Evolutionary conservation across 257 asterid genomes (phyloP), one percentile per base, ranked within the genome.

Genomic region (Mitragyna speciosa): DNA sequence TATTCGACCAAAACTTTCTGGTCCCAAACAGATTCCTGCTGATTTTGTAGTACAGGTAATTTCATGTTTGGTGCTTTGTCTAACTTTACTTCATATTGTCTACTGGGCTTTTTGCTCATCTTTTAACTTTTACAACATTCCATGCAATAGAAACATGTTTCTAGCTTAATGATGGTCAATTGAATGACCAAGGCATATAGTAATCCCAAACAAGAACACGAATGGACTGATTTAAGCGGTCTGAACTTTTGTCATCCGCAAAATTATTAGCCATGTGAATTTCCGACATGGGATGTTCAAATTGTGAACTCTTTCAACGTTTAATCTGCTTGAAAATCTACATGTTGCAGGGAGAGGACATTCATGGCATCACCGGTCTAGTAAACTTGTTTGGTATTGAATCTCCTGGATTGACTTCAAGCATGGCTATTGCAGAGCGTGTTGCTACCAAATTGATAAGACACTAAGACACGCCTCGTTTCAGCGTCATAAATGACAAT

Each of bases 361-460:
- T 68, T 78, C 95, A 91, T 58, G 93, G 93, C 15, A 45, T 90
- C 31, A 78, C 75, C 73, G 97, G 97, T 14, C 90, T 94, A 10
- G 67, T 94, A 12, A 92, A 91, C 86, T 92, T 94, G 54, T 86
- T 92, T 49, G 98, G 98, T 39, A 91, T 94, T 36, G 98, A 94
- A 83, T 92, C 98, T 47, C 98, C 97, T 14, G 98, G 98, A 33
- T 79, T 94, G 4, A 94, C 98, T 73, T 87, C 97, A 79, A 80
- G 94, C 58, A 61, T 94, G 86, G 96, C 97, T 76, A 92, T 92
- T 68, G 98, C 97, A 28, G 91, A 91, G 76, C 83, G 87, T 77
- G 94, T 94, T 87, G 90, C 94, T 78, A 85, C 90, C 73, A 83
- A 73, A 80, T 81, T 90, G 31, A 31, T 70, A 65, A 49, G 73